These are phyloP conservation scores for Boletus subcaerulescens DNA, from an alignment of 768 basidiomycete genomes.

Conservation along the genomic window DNA sequence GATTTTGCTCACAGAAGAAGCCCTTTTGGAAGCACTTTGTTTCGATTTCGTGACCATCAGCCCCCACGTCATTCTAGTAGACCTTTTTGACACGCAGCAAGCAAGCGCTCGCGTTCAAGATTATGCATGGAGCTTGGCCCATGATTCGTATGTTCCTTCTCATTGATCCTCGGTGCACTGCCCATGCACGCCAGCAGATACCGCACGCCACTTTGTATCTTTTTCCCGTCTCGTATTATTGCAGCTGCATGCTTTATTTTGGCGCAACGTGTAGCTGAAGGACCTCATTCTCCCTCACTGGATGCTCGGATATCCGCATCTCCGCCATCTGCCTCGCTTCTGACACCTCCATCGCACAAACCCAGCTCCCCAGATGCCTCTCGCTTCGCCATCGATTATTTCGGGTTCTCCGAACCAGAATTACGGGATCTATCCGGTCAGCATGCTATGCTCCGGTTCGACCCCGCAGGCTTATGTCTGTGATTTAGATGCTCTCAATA, in stretches of 20 bases:
- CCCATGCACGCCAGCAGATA: conserved; percentile 45
- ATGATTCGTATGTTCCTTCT: conserved; percentile 67
- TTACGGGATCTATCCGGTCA: conserved; percentile 59
- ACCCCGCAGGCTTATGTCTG: conserved; percentile 2
- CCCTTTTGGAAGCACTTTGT: conserved; percentile 76
- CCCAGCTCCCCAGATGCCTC: conserved; percentile 68
- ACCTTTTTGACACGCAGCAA: conserved; percentile 60
- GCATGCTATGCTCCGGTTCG: conserved; percentile 6
- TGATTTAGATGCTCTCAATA: conserved; percentile 54
- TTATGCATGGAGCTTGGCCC: conserved; percentile 81
- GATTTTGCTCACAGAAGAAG: conserved; percentile 75
- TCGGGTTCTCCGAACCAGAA: conserved; percentile 59
- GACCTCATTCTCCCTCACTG: conserved; percentile 69
- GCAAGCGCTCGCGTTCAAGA: conserved; percentile 55
- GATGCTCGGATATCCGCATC: conserved; percentile 71
- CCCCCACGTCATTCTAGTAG: conserved; percentile 72
- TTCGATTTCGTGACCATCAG: conserved; percentile 81
- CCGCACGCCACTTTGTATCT: conserved; percentile 73
- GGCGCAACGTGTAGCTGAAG: conserved; percentile 69
- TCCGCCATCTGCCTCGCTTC: conserved; percentile 71
- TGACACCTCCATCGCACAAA: conserved; percentile 78
- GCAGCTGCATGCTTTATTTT: conserved; percentile 78
- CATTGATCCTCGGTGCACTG: background rate
- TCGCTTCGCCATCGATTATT: conserved; percentile 65
- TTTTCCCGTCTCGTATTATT: conserved; percentile 66